These are phyloP conservation scores for Aureobasidium musti DNA, from an alignment of 2,329 filamentous ascomycete genomes.

Conservation along the genomic window DNA sequence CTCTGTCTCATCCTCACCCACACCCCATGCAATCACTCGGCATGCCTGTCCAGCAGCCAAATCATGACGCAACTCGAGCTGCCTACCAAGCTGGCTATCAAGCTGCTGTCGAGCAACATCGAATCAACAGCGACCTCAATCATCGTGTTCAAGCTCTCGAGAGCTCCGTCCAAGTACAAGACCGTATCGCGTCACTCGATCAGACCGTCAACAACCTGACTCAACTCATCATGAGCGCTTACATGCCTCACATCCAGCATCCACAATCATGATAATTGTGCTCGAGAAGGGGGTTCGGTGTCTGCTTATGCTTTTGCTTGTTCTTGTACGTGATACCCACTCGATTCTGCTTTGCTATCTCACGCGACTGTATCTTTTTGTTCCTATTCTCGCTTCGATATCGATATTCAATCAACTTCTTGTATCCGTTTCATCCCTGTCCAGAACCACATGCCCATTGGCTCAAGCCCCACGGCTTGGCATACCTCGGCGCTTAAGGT, in stretches of 20 bases:
- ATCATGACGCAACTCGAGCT: slow-evolving; percentile 8
- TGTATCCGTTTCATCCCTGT: not conserved
- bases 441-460: not conserved
- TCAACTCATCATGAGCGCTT: slow-evolving; percentile 26
- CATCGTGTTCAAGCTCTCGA: slow-evolving; percentile 16
- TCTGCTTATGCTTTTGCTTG: not conserved
- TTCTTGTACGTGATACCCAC: not conserved
- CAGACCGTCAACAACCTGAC: slow-evolving; percentile 28
- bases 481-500: not conserved
- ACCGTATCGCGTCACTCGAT: slow-evolving; percentile 20
- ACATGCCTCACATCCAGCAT: slow-evolving; percentile 27
- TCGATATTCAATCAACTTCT: not conserved
- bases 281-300: not conserved
- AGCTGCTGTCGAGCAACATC: slow-evolving; percentile 26
- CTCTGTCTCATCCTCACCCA: not conserved
- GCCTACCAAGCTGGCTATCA: slow-evolving; percentile 25
- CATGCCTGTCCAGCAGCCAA: not conserved
- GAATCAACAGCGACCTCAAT: slow-evolving; percentile 27
- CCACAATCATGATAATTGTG: slow-evolving; percentile 7
- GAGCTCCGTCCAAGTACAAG: slow-evolving; percentile 15
- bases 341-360: not conserved
- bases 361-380: not conserved
- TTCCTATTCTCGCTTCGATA: not conserved
- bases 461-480: not conserved
- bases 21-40: not conserved